Conservation (phyloP, 345 rosid genomes). For the Eucalyptus erythrocorys region DNA sequence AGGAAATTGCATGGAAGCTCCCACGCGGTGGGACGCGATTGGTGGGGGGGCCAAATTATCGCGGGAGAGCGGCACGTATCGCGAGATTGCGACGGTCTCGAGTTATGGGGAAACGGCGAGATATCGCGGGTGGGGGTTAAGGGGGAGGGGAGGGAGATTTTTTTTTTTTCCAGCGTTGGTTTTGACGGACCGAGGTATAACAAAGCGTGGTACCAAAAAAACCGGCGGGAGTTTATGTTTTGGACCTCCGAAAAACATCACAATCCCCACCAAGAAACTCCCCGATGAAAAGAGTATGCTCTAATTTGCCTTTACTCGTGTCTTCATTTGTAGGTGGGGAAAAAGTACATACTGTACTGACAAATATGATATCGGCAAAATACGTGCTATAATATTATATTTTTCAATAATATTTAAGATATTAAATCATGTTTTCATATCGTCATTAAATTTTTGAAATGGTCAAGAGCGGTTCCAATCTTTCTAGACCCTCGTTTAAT, state of each 20-base stretch:
- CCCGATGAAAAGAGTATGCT: background rate
- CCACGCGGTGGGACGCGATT: background rate
- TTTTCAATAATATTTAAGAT: background rate
- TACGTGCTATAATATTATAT: accelerated
- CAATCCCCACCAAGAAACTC: background rate
- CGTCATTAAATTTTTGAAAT: accelerated
- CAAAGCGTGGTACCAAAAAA: background rate
- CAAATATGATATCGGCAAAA: background rate
- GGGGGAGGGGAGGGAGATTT: background rate
- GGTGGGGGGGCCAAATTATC: background rate
- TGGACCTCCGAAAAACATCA: too few species aligned
- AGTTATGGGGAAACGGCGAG: background rate
- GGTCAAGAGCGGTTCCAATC: accelerated
- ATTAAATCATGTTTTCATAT: accelerated
- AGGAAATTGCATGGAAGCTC: background rate
- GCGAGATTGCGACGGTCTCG: background rate
- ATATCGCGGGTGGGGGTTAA: background rate
- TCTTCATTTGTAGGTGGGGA: background rate
- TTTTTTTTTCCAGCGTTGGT: background rate
- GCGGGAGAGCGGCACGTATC: background rate
- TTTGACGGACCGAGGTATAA: background rate
- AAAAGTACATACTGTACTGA: background rate
- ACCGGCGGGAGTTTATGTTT: background rate
- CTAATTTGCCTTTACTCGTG: background rate
- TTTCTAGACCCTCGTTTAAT: background rate